Evolutionary conservation across 108 stramenopile species (phyloP), one percentile per base, ranked within the genome.

Genomic region (Cyclotella baltica): DNA sequence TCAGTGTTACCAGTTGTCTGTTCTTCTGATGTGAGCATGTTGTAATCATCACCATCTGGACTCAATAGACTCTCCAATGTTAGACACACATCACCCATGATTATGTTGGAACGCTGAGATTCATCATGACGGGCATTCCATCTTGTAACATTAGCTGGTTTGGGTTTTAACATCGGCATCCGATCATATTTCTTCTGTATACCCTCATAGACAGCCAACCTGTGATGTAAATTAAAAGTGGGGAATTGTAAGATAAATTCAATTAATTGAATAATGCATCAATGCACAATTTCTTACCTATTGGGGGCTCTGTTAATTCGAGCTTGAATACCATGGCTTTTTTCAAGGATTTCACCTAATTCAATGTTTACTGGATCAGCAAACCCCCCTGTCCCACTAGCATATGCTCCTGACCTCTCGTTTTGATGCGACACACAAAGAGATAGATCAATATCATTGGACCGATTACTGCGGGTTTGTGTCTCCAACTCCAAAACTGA

Each of bases 81-180:
- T 31, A 36, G 16, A 31, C 59, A 33, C 9, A 62, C 2, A 62
- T 72, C 58, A 3, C 71, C 59, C 71, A 72, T 72, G 2, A 72
- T 72, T 0, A 62, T 62, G 25, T 62, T 62, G 2, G 46, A 40
- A 2, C 58, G 22, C 8, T 62, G 0, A 4, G 59, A 20, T n/a
- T 72, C 71, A 37, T 72, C n/a, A n/a, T n/a, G n/a, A n/a, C n/a
- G n/a, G n/a, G n/a, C n/a, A n/a, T n/a, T n/a, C n/a, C n/a, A n/a
- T n/a, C n/a, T n/a, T n/a, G n/a, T n/a, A n/a, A n/a, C n/a, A n/a
- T n/a, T n/a, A n/a, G n/a, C n/a, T n/a, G n/a, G n/a, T n/a, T n/a
- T n/a, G n/a, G n/a, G n/a, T n/a, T n/a, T n/a, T n/a, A n/a, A n/a
- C n/a, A n/a, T n/a, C n/a, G n/a, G n/a, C n/a, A n/a, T n/a, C n/a